Percentiles rank a stretch among this genome's conserved stretches.
Evolutionary conservation across 306 rosid genomes (phyloP).

Genomic region (Lathyrus oleraceus): DNA sequence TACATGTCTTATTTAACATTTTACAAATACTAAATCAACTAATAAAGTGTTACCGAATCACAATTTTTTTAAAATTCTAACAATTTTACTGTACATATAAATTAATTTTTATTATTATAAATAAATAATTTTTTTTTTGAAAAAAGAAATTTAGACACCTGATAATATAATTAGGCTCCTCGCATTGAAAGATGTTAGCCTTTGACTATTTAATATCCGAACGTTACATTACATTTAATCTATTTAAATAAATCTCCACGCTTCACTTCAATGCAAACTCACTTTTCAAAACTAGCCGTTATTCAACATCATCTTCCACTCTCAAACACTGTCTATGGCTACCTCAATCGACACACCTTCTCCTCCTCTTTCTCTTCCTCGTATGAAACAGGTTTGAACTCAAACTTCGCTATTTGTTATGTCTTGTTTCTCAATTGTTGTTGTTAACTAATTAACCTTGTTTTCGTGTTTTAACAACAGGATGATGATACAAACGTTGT

Average conservation of each 20-base stretch:
- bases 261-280: conserved; percentile 1
- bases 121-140: no score
- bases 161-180: no score
- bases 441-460: no score
- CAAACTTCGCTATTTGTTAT: neutral
- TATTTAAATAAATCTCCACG: conserved; percentile 29
- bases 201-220: neutral
- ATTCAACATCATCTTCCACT: conserved; percentile 1
- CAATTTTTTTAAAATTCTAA: no score
- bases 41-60: no score
- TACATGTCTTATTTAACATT: no score
- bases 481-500: conserved; percentile 34
- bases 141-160: no score
- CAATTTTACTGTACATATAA: no score
- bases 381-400: conserved; percentile 49
- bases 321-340: conserved; percentile 45
- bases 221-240: neutral
- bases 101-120: no score
- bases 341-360: conserved; percentile 57
- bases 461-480: conserved; percentile 12
- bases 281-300: conserved; percentile 82
- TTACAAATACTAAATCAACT: no score
- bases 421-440: neutral
- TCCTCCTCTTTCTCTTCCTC: conserved; percentile 31
- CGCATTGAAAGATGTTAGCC: no score